Evolutionary conservation across 139 green algal species (phyloP).

Genomic region (Picochlorum sp.): DNA sequence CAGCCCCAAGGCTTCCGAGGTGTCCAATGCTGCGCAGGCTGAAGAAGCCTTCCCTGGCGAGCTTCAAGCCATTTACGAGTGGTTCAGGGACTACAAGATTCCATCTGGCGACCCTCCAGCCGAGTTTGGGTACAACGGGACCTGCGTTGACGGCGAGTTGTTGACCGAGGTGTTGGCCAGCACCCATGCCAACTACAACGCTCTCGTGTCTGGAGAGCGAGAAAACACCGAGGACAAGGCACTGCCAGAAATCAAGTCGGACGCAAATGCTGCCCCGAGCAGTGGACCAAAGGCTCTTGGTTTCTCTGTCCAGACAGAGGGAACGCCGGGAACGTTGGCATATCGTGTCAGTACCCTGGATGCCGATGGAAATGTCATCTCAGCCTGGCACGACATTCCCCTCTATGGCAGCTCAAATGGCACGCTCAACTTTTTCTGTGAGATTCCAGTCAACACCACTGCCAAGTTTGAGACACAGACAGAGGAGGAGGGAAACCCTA

Average conservation of each 20-base stretch:
- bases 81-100: conserved; percentile 99
- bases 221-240: conserved; percentile 38
- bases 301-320: no score
- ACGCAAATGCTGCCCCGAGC: no score
- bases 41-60: conserved; percentile 93
- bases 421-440: conserved; percentile 89
- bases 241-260: no score
- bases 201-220: conserved; percentile 31
- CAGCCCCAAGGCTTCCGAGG: conserved; percentile 80
- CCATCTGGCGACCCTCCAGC: conserved; percentile 94
- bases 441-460: conserved; percentile 96
- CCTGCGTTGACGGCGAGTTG: conserved; percentile 25
- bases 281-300: conserved; percentile 10
- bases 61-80: conserved; percentile 84
- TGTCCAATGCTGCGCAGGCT: conserved; percentile 93
- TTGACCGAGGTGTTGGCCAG: conserved; percentile 35
- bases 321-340: no score
- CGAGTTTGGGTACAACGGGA: conserved; percentile 87
- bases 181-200: conserved; percentile 41
- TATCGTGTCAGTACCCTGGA: conserved; percentile 27
- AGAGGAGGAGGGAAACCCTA: conserved; percentile 86
- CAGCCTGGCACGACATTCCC: conserved; percentile 96
- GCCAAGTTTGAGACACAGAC: conserved; percentile 99
- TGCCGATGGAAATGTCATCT: conserved; percentile 50
- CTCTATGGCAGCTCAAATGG: conserved; percentile 80